phyloP scores from a whole-genome alignment of 176 grass and related monocot species.

The Cenchrus purpureus region DNA sequence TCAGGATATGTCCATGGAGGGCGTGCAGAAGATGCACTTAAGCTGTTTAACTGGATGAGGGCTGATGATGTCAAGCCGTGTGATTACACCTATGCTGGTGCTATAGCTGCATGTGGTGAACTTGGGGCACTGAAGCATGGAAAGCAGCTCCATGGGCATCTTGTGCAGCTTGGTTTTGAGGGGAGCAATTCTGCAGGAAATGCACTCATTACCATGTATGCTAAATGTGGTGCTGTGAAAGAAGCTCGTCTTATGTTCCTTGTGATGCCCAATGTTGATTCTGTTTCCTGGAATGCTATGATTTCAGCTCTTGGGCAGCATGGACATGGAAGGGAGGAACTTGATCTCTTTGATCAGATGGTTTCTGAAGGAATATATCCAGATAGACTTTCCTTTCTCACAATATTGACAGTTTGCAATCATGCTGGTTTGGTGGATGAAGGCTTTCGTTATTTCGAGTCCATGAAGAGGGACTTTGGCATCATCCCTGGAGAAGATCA shows the following conservation, averaged over 20 bases:
- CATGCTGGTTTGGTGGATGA: slow-evolving; percentile 81
- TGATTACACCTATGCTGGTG: slow-evolving; percentile 76
- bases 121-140: slow-evolving; percentile 64
- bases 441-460: slow-evolving; percentile 85
- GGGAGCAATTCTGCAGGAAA: slow-evolving; percentile 85
- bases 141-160: slow-evolving; percentile 74
- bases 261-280: slow-evolving; percentile 74
- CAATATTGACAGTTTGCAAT: slow-evolving; percentile 77
- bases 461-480: slow-evolving; percentile 74
- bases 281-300: slow-evolving; percentile 91
- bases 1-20: slow-evolving; percentile 83
- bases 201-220: slow-evolving; percentile 91
- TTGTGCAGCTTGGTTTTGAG: slow-evolving; percentile 67
- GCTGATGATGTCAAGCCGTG: slow-evolving; percentile 58
- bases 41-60: slow-evolving; percentile 71
- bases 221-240: slow-evolving; percentile 72
- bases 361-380: slow-evolving; percentile 56
- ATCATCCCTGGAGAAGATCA: slow-evolving; percentile 86
- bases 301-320: slow-evolving; percentile 81
- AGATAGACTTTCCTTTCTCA: slow-evolving; percentile 79
- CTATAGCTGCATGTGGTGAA: slow-evolving; percentile 80
- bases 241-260: slow-evolving; percentile 65
- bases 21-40: slow-evolving; percentile 64
- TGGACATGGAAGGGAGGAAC: slow-evolving; percentile 72
- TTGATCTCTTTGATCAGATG: slow-evolving; percentile 79